A percentile compares a stretch with the other conserved stretches of the same genome.
These are phyloP conservation scores for Malus hybrid DNA, from an alignment of 331 rosid genomes.

Conservation along the genomic window DNA sequence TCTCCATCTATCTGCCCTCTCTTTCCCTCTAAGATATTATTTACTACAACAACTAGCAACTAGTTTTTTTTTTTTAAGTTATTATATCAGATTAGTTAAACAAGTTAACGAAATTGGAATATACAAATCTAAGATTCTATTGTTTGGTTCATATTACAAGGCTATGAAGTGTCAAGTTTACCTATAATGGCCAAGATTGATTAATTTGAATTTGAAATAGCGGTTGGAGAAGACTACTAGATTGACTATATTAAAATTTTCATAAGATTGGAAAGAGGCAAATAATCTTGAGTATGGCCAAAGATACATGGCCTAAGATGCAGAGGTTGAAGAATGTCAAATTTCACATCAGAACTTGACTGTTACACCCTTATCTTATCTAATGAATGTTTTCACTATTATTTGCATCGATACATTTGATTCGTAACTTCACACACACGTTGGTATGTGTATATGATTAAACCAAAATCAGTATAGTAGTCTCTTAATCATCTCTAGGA, in stretches of 20 bases:
- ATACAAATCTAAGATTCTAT: background rate
- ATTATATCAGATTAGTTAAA: background rate
- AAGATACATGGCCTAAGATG: too few species aligned
- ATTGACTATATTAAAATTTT: background rate
- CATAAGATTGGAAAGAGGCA: background rate
- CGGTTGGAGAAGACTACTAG: background rate
- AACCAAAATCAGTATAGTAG: too few species aligned
- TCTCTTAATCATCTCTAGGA: too few species aligned
- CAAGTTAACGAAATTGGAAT: background rate
- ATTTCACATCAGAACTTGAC: too few species aligned
- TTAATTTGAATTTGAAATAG: background rate
- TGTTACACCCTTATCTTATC: too few species aligned
- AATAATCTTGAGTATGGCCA: background rate
- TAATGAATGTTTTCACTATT: too few species aligned
- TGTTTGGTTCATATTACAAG: background rate
- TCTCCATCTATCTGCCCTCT: too few species aligned
- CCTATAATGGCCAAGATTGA: background rate
- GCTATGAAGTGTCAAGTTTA: background rate
- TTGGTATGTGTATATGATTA: too few species aligned
- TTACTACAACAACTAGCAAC: background rate
- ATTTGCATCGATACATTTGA: too few species aligned
- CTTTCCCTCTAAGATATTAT: too few species aligned
- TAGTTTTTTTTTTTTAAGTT: background rate
- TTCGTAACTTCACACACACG: too few species aligned
- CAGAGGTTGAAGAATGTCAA: too few species aligned